A percentile compares a stretch with the other conserved stretches of the same genome.
phyloP scores from a whole-genome alignment of 2,329 filamentous ascomycete species.

The Atkinsonella texensis region DNA sequence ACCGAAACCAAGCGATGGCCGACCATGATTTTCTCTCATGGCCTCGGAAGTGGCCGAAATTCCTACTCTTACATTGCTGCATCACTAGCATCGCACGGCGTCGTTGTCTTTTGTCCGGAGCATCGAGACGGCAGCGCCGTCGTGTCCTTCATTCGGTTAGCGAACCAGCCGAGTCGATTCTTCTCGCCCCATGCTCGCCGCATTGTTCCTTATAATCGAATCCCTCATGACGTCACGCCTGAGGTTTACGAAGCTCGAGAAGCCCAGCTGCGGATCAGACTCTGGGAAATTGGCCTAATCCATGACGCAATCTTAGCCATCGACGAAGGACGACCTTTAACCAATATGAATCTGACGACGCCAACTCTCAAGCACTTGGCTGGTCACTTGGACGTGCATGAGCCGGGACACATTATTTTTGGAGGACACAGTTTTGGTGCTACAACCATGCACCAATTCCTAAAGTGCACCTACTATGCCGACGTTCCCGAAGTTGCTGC shows the following conservation, averaged over 20 bases:
- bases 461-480: slow-evolving; percentile 68
- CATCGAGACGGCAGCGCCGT: slow-evolving; percentile 74
- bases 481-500: slow-evolving; percentile 30
- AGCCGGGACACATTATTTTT: slow-evolving; percentile 62
- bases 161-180: slow-evolving; percentile 30
- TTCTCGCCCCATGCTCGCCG: slow-evolving; percentile 16
- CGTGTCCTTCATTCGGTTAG: slow-evolving; percentile 57
- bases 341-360: slow-evolving; percentile 41
- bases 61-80: slow-evolving; percentile 76
- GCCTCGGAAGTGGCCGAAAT: slow-evolving; percentile 68
- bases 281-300: slow-evolving; percentile 67
- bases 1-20: slow-evolving; percentile 52
- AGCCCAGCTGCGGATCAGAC: slow-evolving; percentile 58
- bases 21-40: slow-evolving; percentile 77
- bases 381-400: slow-evolving; percentile 51
- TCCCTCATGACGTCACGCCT: slow-evolving; percentile 50
- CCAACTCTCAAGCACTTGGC: slow-evolving; percentile 46
- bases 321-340: slow-evolving; percentile 39
- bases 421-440: slow-evolving; percentile 75
- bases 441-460: slow-evolving; percentile 59
- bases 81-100: slow-evolving; percentile 67
- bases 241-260: slow-evolving; percentile 58
- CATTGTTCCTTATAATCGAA: slow-evolving; percentile 35
- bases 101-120: slow-evolving; percentile 71
- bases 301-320: slow-evolving; percentile 57